Conservation (phyloP, 2,329 filamentous ascomycete species). For the Phialemoniopsis sp. region DNA sequence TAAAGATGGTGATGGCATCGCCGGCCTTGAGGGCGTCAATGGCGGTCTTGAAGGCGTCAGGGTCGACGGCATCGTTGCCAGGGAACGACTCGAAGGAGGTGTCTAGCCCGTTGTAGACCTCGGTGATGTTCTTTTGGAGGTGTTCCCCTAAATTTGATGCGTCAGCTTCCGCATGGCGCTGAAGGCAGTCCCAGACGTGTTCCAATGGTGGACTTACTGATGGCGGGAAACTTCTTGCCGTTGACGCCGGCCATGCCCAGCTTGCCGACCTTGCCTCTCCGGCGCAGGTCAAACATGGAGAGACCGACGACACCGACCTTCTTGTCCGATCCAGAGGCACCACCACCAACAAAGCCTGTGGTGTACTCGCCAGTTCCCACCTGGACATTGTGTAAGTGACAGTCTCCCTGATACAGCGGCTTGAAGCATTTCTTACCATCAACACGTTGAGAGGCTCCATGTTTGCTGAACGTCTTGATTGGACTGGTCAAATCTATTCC, state of each 20-base stretch:
- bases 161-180: no score
- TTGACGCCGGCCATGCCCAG: slow-evolving; percentile 88
- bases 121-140: slow-evolving; percentile 79
- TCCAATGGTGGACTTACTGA: slow-evolving; percentile 53
- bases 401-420: background rate
- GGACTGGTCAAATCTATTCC: no score
- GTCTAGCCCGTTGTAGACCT: slow-evolving; percentile 86
- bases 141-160: slow-evolving; percentile 77
- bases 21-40: slow-evolving; percentile 80
- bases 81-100: slow-evolving; percentile 82
- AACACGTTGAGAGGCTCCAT: slow-evolving; percentile 64
- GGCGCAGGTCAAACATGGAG: slow-evolving; percentile 82
- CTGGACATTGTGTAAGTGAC: slow-evolving; percentile 29
- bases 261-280: slow-evolving; percentile 81
- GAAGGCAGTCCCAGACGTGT: no score
- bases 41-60: slow-evolving; percentile 81
- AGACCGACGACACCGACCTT: slow-evolving; percentile 92
- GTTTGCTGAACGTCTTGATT: no score
- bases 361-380: slow-evolving; percentile 96
- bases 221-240: slow-evolving; percentile 85
- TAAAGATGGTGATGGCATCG: slow-evolving; percentile 94
- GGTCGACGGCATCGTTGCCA: slow-evolving; percentile 66
- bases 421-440: slow-evolving; percentile 47
- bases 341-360: slow-evolving; percentile 84
- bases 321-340: slow-evolving; percentile 85